phyloP scores from a whole-genome alignment of 2,329 filamentous ascomycete genomes.

The Juglanconis sp. region DNA sequence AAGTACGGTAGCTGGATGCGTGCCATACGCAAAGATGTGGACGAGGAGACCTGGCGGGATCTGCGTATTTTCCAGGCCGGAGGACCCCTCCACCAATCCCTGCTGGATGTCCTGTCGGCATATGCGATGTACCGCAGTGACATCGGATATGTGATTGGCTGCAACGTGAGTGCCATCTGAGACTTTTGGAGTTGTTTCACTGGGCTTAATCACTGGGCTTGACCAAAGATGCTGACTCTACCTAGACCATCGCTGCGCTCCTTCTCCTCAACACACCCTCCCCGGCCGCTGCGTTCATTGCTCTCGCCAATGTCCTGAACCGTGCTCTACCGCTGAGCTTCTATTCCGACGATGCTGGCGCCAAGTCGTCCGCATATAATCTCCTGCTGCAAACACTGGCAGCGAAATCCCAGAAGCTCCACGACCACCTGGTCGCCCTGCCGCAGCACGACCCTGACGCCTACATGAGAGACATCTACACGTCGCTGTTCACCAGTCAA shows the following conservation, averaged over 20 bases:
- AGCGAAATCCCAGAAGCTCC: constrained; percentile 61
- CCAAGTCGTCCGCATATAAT: constrained; percentile 66
- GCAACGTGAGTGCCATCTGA: constrained; percentile 58
- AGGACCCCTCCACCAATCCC: constrained; percentile 63
- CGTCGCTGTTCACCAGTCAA: constrained; percentile 59
- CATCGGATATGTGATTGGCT: constrained; percentile 72
- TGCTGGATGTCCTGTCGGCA: constrained; percentile 72
- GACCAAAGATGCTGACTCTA: constrained; percentile 22
- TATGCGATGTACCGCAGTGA: constrained; percentile 81
- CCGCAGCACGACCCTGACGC: constrained; percentile 43
- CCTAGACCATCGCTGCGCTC: constrained; percentile 67
- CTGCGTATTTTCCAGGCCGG: constrained; percentile 67
- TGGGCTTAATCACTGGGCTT: constrained; percentile 9
- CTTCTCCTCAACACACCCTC: constrained; percentile 68
- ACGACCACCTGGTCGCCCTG: constrained; percentile 59
- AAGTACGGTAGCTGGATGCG: constrained; percentile 59
- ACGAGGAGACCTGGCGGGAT: constrained; percentile 64
- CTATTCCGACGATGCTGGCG: constrained; percentile 66
- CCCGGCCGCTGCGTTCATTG: constrained; percentile 63
- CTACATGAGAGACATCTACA: constrained; percentile 61
- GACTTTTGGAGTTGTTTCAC: not conserved
- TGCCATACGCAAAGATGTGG: constrained; percentile 62
- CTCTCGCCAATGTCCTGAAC: constrained; percentile 75
- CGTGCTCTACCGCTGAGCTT: constrained; percentile 72
- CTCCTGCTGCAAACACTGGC: constrained; percentile 65